Base-by-base conservation (phyloP, 2,329 filamentous ascomycete genomes). In the Colletotrichum liaoningense region DNA sequence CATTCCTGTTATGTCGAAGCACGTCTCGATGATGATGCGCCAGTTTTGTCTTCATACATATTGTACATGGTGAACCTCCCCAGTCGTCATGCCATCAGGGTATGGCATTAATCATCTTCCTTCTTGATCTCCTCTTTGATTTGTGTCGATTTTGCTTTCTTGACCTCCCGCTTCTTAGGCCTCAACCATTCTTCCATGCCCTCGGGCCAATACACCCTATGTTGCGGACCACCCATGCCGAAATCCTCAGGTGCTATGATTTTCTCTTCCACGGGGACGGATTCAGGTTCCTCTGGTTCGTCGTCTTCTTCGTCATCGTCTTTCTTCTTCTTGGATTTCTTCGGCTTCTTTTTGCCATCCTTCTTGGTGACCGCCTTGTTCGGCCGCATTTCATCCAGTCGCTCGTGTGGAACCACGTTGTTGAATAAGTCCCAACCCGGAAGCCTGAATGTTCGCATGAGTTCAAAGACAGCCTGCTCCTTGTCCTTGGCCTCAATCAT, bases 401-500 rank as follows among this genome's bases (percentile, higher is more conserved):
- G 89, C 70, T 92, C 90, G 79, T 95, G 89, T 0, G 95, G 95
- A 2, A 96, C 86, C 1, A 98, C 86, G 67, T 97, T 91, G 76
- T 93, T 93, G 79, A 97, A 91, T 0, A 83, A 88, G 24, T 97
- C 88, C 83, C 92, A 94, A 0, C 95, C 95, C 0, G 95, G 94
- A 0, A 98, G 86, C 78, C 93, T 95, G 81, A 95, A 97, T 0
- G 88, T 95, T 26, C 93, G 89, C 95, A 98, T 98, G 22, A 98
- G 87, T 76, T 97, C 95, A 78, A 98, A 97, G 0, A 98, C 95
- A 0, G 96, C 95, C 82, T 98, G 96, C 81, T 98, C 96, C 83
- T 98, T 98, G 80, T 98, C 96, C 81, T 98, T 98, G 60, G 96
- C 96, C 84, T 98, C 96, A 73, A 98, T 98, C 96, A 98, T 98